Conservation (phyloP, 2,329 filamentous ascomycete species). For the Aspergillus jensenii region DNA sequence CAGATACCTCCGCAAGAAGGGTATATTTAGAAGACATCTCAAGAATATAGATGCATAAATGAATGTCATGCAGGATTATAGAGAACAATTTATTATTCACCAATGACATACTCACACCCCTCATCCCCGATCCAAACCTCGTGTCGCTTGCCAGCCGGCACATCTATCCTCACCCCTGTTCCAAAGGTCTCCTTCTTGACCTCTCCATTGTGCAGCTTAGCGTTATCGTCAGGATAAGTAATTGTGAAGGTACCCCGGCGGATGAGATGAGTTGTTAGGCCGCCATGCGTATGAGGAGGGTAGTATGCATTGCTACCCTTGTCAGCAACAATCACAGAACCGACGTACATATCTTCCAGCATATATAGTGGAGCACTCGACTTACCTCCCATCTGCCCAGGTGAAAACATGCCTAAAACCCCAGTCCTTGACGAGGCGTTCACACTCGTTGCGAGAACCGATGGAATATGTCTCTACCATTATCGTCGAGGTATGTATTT, state of each 20-base stretch:
- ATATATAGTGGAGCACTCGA: neutral
- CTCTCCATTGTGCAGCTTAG: conserved; percentile 22
- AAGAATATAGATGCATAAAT: neutral
- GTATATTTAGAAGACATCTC: neutral
- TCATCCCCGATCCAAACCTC: conserved; percentile 62
- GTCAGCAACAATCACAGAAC: neutral
- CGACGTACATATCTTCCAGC: neutral
- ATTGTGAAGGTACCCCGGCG: conserved; percentile 58
- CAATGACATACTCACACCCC: conserved; percentile 63
- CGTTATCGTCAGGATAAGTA: conserved; percentile 55
- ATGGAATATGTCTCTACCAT: conserved; percentile 35
- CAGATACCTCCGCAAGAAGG: neutral
- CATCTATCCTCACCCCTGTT: conserved; percentile 56
- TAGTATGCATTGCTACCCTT: conserved; percentile 57
- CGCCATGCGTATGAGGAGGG: conserved; percentile 57
- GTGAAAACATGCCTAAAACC: conserved; percentile 62
- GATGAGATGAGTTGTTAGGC: conserved; percentile 61
- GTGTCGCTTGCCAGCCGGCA: conserved; percentile 56
- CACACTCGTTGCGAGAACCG: conserved; percentile 47
- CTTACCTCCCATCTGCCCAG: conserved; percentile 60
- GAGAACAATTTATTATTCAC: conserved; percentile 42
- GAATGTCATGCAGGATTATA: neutral
- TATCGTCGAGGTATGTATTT: neutral
- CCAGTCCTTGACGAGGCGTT: conserved; percentile 57
- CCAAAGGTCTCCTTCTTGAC: conserved; percentile 56